Percentiles rank a stretch among this genome's conserved stretches.
phyloP scores from a whole-genome alignment of 306 rosid species.

The Castanea sativa region DNA sequence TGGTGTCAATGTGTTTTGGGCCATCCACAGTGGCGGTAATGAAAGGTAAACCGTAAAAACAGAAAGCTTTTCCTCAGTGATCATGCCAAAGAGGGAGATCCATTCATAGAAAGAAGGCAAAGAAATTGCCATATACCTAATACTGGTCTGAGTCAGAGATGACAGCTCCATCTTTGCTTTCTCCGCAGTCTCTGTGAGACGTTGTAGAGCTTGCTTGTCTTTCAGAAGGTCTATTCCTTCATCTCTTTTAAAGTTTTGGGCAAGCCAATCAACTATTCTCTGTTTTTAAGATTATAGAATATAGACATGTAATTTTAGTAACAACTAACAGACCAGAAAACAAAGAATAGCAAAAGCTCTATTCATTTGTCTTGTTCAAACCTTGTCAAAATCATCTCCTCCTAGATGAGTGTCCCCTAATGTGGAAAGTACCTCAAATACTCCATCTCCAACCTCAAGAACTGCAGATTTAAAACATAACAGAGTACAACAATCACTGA shows the following conservation, averaged over 20 bases:
- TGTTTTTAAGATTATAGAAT: conserved; percentile 19
- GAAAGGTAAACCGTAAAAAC: conserved; percentile 72
- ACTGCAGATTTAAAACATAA: conserved; percentile 31
- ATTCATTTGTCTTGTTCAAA: no score
- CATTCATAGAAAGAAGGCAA: neutral
- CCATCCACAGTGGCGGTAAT: conserved; percentile 95
- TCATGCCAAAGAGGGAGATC: neutral
- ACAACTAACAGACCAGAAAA: neutral
- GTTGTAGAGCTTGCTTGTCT: conserved; percentile 96
- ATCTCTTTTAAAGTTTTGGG: conserved; percentile 63
- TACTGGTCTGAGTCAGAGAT: conserved; percentile 80
- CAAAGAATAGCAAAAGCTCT: no score
- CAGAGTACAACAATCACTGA: neutral
- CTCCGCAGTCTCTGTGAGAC: conserved; percentile 95
- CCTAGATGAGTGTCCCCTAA: no score
- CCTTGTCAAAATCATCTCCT: no score
- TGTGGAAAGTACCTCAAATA: conserved; percentile 12
- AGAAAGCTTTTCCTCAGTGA: neutral
- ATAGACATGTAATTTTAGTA: neutral
- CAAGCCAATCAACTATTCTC: conserved; percentile 96
- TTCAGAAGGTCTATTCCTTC: conserved; percentile 89
- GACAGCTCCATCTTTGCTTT: conserved; percentile 97
- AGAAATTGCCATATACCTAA: conserved; percentile 44
- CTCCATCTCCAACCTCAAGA: conserved; percentile 98
- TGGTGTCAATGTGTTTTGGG: conserved; percentile 92